Conservation (phyloP, 2,329 filamentous ascomycete genomes). For the Cryoendolithus antarcticus region DNA sequence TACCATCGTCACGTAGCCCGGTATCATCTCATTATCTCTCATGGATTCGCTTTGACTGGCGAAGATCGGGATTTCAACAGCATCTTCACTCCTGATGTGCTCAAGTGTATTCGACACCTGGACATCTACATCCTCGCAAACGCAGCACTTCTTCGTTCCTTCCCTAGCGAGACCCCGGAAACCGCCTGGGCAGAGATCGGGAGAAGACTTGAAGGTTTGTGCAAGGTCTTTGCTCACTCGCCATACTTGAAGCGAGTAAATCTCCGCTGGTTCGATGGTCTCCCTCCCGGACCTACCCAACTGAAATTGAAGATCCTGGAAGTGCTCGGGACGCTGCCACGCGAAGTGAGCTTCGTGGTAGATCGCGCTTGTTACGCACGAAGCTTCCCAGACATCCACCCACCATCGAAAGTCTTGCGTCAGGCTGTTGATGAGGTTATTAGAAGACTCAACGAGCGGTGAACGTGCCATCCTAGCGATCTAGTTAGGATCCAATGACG, state of each 20-base stretch:
- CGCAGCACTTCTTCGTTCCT: constrained; percentile 18
- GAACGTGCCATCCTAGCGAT: too few species aligned
- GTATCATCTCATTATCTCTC: constrained; percentile 23
- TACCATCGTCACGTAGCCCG: constrained; percentile 21
- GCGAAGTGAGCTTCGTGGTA: too few species aligned
- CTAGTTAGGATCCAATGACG: too few species aligned
- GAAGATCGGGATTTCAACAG: constrained; percentile 19
- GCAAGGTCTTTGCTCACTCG: constrained; percentile 17
- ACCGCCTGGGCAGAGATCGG: constrained; percentile 20
- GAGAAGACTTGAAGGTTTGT: constrained; percentile 16
- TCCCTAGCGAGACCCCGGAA: constrained; percentile 19
- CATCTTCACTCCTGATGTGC: constrained; percentile 12
- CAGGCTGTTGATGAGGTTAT: too few species aligned
- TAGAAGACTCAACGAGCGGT: too few species aligned
- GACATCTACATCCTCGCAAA: constrained; percentile 25
- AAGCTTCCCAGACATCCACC: too few species aligned
- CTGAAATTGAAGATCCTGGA: constrained; percentile 17
- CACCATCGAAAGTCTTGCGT: too few species aligned
- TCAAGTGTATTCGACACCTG: constrained; percentile 17
- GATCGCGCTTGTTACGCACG: too few species aligned
- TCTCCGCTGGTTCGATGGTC: constrained; percentile 24
- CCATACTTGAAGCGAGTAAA: constrained; percentile 12
- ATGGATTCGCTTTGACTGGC: constrained; percentile 27
- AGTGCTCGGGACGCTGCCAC: not conserved
- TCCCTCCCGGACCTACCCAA: constrained; percentile 11